Percentiles rank a stretch among this genome's conserved stretches.
phyloP scores from a whole-genome alignment of 306 rosid species.

The Castanea sativa region DNA sequence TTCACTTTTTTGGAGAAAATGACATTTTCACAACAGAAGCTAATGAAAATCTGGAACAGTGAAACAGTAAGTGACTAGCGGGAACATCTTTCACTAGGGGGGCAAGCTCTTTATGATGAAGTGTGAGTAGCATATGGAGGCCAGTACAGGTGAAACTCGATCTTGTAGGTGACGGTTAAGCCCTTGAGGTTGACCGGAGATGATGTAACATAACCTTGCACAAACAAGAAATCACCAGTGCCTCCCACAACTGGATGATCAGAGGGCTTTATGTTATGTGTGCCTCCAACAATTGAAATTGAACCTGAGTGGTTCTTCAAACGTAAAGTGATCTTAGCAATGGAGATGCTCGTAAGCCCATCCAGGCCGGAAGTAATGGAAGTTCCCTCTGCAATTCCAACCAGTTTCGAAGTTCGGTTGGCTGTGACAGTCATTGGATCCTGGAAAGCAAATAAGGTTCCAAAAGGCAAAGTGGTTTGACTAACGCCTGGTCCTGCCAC shows the following conservation, averaged over 20 bases:
- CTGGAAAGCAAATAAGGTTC: constrained; percentile 57
- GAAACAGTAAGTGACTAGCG: not conserved
- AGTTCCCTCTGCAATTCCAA: constrained; percentile 65
- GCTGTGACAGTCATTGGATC: constrained; percentile 54
- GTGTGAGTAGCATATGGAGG: constrained; percentile 65
- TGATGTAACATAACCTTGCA: constrained; percentile 65
- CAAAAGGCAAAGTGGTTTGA: constrained; percentile 64
- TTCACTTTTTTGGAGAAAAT: no score
- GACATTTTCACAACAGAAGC: no score
- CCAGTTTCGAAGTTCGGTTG: constrained; percentile 44
- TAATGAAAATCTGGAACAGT: not conserved
- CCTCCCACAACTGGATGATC: constrained; percentile 79
- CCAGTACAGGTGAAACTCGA: constrained; percentile 73
- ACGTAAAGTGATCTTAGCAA: constrained; percentile 57
- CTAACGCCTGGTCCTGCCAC: constrained; percentile 32
- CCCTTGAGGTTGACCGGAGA: constrained; percentile 53
- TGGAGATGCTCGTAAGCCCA: constrained; percentile 56
- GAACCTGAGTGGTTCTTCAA: constrained; percentile 54
- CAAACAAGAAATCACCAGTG: constrained; percentile 69
- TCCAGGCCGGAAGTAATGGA: constrained; percentile 62
- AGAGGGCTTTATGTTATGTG: constrained; percentile 41
- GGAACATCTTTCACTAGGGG: not conserved
- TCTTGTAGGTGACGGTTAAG: constrained; percentile 48
- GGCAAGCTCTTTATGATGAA: constrained; percentile 14
- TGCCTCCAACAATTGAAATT: constrained; percentile 58